Evolutionary conservation across 2,329 filamentous ascomycete genomes (phyloP).

Genomic region (Pleurostoma richardsiae): DNA sequence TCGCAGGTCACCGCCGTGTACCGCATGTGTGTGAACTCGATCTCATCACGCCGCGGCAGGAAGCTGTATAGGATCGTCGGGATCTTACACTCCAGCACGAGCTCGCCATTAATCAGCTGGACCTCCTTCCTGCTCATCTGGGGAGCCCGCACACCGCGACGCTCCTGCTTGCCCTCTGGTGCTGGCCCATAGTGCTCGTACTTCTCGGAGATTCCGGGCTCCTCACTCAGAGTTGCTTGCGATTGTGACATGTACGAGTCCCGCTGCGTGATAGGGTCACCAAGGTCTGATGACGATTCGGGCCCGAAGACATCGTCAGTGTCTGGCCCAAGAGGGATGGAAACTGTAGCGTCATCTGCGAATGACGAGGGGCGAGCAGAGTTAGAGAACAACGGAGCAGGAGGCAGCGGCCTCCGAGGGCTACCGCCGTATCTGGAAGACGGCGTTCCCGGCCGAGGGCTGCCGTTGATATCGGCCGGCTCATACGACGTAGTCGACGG

Average conservation of each 20-base stretch:
- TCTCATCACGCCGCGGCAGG: conserved; percentile 82
- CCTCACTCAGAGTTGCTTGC: conserved; percentile 50
- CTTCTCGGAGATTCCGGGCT: conserved; percentile 41
- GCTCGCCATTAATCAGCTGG: conserved; percentile 91
- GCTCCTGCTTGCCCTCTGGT: conserved; percentile 78
- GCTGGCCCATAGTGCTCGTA: conserved; percentile 82
- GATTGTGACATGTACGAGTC: conserved; percentile 53
- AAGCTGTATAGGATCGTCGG: conserved; percentile 98
- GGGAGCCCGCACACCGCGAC: conserved; percentile 78
- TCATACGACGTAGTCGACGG: conserved; percentile 73
- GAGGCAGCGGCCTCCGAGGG: conserved; percentile 79
- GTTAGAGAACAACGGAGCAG: conserved; percentile 75
- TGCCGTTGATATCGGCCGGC: conserved; percentile 82
- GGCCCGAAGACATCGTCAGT: conserved; percentile 70
- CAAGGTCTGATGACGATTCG: conserved; percentile 39
- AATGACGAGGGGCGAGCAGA: conserved; percentile 47
- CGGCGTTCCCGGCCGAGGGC: conserved; percentile 83
- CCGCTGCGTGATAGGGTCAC: conserved; percentile 44
- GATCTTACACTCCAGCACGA: conserved; percentile 98
- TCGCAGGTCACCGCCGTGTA: conserved; percentile 99
- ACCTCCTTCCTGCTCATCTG: conserved; percentile 94
- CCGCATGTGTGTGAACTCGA: conserved; percentile 98
- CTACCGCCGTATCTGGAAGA: conserved; percentile 86
- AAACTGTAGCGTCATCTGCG: conserved; percentile 64
- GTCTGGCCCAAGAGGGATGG: conserved; percentile 61